phyloP scores from a whole-genome alignment of 2,329 filamentous ascomycete genomes.

The Triangularia verruculosa region DNA sequence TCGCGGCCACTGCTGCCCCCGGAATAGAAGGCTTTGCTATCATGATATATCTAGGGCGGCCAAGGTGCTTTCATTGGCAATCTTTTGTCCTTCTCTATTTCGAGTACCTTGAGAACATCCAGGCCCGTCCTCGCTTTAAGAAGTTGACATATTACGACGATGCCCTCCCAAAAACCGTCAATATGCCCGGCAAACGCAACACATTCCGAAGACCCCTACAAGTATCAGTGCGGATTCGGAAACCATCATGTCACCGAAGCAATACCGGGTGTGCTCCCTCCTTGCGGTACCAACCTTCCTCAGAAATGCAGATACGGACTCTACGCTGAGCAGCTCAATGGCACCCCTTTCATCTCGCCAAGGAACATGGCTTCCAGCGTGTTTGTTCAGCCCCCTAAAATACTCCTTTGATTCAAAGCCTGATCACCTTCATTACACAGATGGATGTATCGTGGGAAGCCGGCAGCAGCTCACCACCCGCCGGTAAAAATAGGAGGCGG shows the following conservation, averaged over 20 bases:
- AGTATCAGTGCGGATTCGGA: conserved; percentile 9
- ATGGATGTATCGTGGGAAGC: conserved; percentile 22
- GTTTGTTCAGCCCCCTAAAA: conserved; percentile 2
- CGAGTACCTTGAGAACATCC: not conserved
- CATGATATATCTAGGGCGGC: not conserved
- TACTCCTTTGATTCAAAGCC: too few species aligned
- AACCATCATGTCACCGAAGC: conserved; percentile 22
- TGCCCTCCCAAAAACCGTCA: not conserved
- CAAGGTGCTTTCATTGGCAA: not conserved
- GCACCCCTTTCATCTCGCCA: conserved; percentile 21
- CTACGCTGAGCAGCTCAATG: conserved; percentile 22
- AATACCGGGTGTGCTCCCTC: conserved; percentile 18
- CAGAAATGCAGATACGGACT: conserved; percentile 17
- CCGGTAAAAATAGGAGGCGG: not conserved
- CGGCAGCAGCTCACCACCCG: conserved; percentile 15
- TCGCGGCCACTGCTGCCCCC: not conserved
- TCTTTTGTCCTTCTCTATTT: not conserved
- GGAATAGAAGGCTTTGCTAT: not conserved
- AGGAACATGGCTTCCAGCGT: conserved; percentile 15
- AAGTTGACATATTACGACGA: not conserved
- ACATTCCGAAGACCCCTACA: not conserved
- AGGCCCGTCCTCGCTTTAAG: not conserved
- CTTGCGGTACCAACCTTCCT: conserved; percentile 19
- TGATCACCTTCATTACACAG: conserved; percentile 9
- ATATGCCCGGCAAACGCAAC: not conserved